Evolutionary conservation across 495 filamentous ascomycete species (phyloP), one percentile per base, ranked within the genome.

Genomic region (Penicillium flavigenum): DNA sequence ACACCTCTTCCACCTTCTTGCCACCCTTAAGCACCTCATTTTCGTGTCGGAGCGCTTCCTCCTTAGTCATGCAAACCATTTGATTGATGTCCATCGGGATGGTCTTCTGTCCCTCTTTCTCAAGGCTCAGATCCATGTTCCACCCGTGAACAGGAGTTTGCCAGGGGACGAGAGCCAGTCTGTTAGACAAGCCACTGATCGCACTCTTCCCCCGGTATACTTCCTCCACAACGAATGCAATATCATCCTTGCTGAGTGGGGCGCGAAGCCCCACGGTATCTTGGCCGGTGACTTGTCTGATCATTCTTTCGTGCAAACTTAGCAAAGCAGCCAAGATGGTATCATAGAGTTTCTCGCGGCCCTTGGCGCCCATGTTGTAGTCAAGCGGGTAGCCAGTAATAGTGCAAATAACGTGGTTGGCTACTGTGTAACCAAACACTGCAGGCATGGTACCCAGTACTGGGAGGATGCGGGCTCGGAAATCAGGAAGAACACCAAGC

Each of bases 371-470:
- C 2, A 84, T 79, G 5, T 86, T 79, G 64, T 95, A 94, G 51
- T 96, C 91, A 55, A 86, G 83, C 0, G 93, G 95, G 65, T 98
- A 98, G 24, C 84, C 88, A 2, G 91, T 79, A n/a, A 96, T 81
- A 41, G 86, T 84, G 59, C 94, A 81, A 56, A 98, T 90, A 38
- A 98, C 84, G 62, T 96, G 90, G 68, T 97, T 99, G 1, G 94
- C 94, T 26, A 88, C 81, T 1, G 86, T 87, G 56, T 95, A 89
- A 14, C 94, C 94, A 75, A 99, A 99, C 0, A 97, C 83, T 2
- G 93, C 92, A 2, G 94, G 94, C 92, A 99, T 96, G 0, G 94
- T 98, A 4, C 94, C 94, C 17, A 99, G 73, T 0, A 99, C 94
- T 0, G 94, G 94, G 43, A 99, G 73, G 54, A 99, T 98, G 22